Base-by-base conservation (phyloP, 495 filamentous ascomycete genomes). In the Cercophora newfieldiana region DNA sequence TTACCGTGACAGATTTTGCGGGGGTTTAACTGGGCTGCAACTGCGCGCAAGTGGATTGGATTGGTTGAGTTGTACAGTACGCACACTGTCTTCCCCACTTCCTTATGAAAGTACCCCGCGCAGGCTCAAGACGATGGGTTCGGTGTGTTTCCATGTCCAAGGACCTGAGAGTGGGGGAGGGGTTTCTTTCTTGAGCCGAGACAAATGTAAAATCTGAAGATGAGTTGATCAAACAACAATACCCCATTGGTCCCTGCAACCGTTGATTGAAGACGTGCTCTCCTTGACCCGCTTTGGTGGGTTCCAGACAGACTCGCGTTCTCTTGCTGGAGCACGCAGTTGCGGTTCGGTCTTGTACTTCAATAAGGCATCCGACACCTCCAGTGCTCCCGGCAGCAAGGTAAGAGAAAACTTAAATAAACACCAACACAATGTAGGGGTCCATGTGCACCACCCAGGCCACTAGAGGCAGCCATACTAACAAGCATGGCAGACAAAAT, bases 1-100 rank as follows among this genome's bases (percentile, higher is more conserved):
- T 68, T 66, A 66, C 50, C 30, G 37, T 16, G 37, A 44, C 37
- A 44, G 37, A 44, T 44, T 44, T 44, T 44, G 37, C 37, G 37
- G 37, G 3, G 37, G 37, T 44, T 44, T 8, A 44, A 16, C 12
- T 44, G 37, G 12, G 37, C 37, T 2, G 12, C 37, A 44, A 16
- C 37, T 14, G 37, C 37, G 10, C 12, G 10, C 12, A 33, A 4
- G 30, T 12, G 4, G 30, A 5, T 33, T 12, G 37, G 37, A 5
- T 5, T 16, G 2, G 37, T 44, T 14, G 37, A 44, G 3, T 16
- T 14, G 12, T 5, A 44, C 37, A 44, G 37, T 44, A 14, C 37
- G 10, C 3, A 44, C 10, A 44, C 37, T 44, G 37, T 44, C 10
- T 2, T 5, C 37, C 10, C 37, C 37, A 44, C 37, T 16, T 6